Evolutionary conservation across 768 basidiomycete genomes (phyloP), one percentile per base, ranked within the genome.

Genomic region (Trametes cinnabarina): DNA sequence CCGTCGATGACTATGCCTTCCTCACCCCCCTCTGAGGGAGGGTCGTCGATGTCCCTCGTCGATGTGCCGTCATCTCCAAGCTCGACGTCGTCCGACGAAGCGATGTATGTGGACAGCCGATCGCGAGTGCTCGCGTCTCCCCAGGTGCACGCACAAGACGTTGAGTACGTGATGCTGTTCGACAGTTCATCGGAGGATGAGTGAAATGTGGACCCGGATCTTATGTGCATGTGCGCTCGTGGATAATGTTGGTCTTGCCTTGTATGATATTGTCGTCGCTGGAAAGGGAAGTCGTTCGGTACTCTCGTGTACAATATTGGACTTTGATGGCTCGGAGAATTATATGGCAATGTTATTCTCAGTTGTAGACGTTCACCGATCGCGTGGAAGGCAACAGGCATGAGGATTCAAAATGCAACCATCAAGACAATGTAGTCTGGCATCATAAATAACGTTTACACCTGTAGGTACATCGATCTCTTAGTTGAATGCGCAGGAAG

Each of bases 131-230:
- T 68, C 58, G 58, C 47, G 60, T 69, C 58, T 50, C 73, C 61
- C 4, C 50, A 43, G 26, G n/a, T 34, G 53, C 47, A 37, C 11
- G 49, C 61, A 14, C 69, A 62, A 7, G 72, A 76, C 6, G 70
- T 80, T 62, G 87, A 90, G 60, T 91, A 88, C 65, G 87, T 90
- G 14, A 76, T 91, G 55, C 69, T 90, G 57, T 90, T 88, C 62
- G 89, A 89, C 66, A 84, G 83, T 59, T 81, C 80, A 7, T 82
- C 82, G 0, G 83, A 83, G 32, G 82, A 80, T 39, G 81, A 82
- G 30, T 72, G 2, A 65, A 40, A 28, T 40, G 12, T 54, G 35
- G 26, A 51, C 14, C 20, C 22, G 26, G 3, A 15, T 7, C n/a
- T n/a, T n/a, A n/a, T n/a, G n/a, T n/a, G n/a, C n/a, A 17, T 32